Base-by-base conservation (phyloP, 2,329 filamentous ascomycete genomes). In the Fusarium coffeatum region DNA sequence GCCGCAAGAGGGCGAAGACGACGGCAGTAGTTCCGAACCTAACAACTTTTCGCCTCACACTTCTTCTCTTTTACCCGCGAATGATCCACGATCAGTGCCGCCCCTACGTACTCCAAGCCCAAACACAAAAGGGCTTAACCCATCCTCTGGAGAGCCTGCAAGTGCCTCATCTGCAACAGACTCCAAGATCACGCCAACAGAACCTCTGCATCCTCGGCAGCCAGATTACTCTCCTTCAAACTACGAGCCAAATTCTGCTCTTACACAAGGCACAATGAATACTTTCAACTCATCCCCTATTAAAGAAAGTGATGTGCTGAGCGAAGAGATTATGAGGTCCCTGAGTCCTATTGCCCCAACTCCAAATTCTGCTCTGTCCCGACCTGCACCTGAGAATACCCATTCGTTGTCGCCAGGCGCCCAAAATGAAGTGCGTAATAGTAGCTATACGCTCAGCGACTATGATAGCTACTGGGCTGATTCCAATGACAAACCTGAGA, bases 261-360 rank as follows among this genome's bases (percentile, higher is more conserved):
- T 82, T 55, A 80, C 84, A 5, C 79, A 81, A 27, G 76, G 80
- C 9, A 85, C 83, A 1, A 77, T 84, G 49, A 87, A 85, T 73
- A 86, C 85, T 1, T 75, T 80, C 12, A 83, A 84, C 12, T 83
- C 84, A 10, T 85, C 85, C 1, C 85, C 88, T 30, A 83, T 90
- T 62, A 88, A 90, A 69, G 91, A 93, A 73, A 93, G 87, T 73
- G 92, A 94, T 69, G 84, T 87, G 59, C 78, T 94, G 48, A 86
- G 89, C 28, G 90, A 93, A 63, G 92, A 94, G 72, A 94, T 94
- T 57, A 88, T 93, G 55, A 88, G 87, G 61, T 92, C 89, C 43
- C 82, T 94, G 4, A 89, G 85, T 57, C 86, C 89, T 1, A 76
- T 82, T 15, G 80, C 79, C 16, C 61, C 63, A 30, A 69, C 79